A percentile compares a stretch with the other conserved stretches of the same genome.
Conservation (phyloP, 2,329 filamentous ascomycete genomes). For the Trichophyton equinum region DNA sequence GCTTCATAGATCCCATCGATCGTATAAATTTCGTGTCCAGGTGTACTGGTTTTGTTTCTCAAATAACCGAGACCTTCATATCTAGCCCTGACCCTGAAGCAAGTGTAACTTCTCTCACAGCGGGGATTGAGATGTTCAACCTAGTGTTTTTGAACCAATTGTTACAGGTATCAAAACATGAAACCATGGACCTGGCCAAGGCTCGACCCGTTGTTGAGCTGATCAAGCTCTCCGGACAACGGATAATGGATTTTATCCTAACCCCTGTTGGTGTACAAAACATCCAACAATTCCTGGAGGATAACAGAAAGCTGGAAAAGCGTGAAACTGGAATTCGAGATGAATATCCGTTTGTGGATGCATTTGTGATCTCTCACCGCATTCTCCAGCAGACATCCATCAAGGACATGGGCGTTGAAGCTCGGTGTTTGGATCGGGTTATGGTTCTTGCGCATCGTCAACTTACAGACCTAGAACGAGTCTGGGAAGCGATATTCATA, state of each 20-base stretch:
- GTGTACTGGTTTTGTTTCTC: slow-evolving; percentile 24
- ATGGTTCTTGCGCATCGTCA: slow-evolving; percentile 15
- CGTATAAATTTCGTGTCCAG: slow-evolving; percentile 35
- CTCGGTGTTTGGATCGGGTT: slow-evolving; percentile 20
- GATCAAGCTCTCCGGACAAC: slow-evolving; percentile 24
- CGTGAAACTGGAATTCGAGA: slow-evolving; percentile 40
- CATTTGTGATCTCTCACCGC: slow-evolving; percentile 37
- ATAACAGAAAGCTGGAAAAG: slow-evolving; percentile 28
- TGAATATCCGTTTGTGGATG: slow-evolving; percentile 33
- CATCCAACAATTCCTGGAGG: slow-evolving; percentile 35
- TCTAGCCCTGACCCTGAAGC: slow-evolving; percentile 11
- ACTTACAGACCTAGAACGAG: slow-evolving; percentile 24
- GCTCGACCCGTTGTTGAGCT: slow-evolving; percentile 19
- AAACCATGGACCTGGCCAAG: slow-evolving; percentile 18
- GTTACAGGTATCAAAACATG: slow-evolving; percentile 26
- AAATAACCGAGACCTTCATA: slow-evolving; percentile 26
- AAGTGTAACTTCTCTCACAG: slow-evolving; percentile 8
- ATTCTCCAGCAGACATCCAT: slow-evolving; percentile 18
- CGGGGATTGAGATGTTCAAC: slow-evolving; percentile 18
- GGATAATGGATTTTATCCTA: slow-evolving; percentile 26
- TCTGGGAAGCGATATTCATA: slow-evolving; percentile 38
- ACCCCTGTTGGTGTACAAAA: slow-evolving; percentile 23
- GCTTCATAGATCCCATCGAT: slow-evolving; percentile 45
- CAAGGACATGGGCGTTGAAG: slow-evolving; percentile 7
- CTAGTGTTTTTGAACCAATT: slow-evolving; percentile 29